Base-by-base conservation (phyloP, 2,329 filamentous ascomycete species). In the Blastomyces parvus region DNA sequence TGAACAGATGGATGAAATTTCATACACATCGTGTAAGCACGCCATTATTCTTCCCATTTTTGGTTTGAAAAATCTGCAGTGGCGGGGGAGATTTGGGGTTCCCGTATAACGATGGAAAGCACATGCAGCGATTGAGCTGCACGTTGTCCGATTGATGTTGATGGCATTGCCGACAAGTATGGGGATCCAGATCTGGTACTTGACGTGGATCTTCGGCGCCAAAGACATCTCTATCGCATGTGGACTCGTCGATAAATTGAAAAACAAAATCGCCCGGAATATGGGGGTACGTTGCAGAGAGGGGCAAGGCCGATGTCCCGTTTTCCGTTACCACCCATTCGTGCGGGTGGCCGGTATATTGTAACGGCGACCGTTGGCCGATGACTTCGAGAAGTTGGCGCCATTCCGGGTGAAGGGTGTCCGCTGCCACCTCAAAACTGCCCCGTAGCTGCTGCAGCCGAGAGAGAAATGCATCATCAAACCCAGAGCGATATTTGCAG, bases 401-500 rank as follows among this genome's bases (percentile, higher is more conserved):
- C 83, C 83, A 85, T 53, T 77, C 71, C n/a, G 81, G 81, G 64
- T 82, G 81, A 53, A 83, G 69, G 0, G 80, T 83, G 64, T 83
- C 81, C 1, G 81, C 81, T 1, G 80, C 80, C 8, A 83, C 77
- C 67, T 83, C 80, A n/a, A 84, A 76, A 19, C 80, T 75, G 36
- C 79, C 76, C 50, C 76, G 71, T 9, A 83, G 68, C 40, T 73
- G 74, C 19, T 74, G 74, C 7, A 85, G 73, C 1, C 77, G 77
- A 44, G 77, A 74, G 71, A 83, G 80, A 3, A 82, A 79, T 19
- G 81, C 80, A 5, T 77, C 75, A 52, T 79, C 77, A 67, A 84
- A 84, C 4, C 80, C 80, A 0, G 81, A 79, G 53, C 83, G 78
- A 68, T 85, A 85, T 68, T 85, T 85, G 78, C 82, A 85, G 70